Percentiles rank a stretch among this genome's conserved stretches.
These are phyloP conservation scores for Pyrenophora graminea DNA, from an alignment of 2,329 filamentous ascomycete genomes.

Conservation along the genomic window DNA sequence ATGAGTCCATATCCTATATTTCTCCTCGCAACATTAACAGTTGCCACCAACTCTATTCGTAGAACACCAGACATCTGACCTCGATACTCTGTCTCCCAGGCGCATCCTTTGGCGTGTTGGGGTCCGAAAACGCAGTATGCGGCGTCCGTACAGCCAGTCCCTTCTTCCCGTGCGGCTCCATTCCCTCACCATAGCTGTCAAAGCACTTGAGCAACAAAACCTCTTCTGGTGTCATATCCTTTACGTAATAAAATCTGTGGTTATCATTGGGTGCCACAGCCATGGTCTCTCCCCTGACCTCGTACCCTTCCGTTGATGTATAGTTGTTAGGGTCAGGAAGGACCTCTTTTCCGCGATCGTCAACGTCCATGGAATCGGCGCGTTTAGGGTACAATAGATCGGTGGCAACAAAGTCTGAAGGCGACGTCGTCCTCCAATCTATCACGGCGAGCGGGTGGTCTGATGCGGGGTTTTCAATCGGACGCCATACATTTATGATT, in stretches of 20 bases:
- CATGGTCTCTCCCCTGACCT: constrained; percentile 66
- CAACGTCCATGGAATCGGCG: constrained; percentile 47
- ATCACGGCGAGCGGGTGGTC: constrained; percentile 71
- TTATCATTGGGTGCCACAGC: constrained; percentile 60
- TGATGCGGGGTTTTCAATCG: constrained; percentile 66
- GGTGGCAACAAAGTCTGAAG: constrained; percentile 63
- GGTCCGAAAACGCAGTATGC: constrained; percentile 68
- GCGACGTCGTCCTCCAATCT: constrained; percentile 63
- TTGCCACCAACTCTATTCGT: constrained; percentile 47
- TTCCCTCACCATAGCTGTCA: constrained; percentile 51
- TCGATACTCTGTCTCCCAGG: constrained; percentile 65
- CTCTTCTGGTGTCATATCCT: constrained; percentile 66
- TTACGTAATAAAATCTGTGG: constrained; percentile 68
- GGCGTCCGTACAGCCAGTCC: constrained; percentile 57
- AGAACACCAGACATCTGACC: constrained; percentile 66
- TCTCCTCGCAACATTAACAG: neutral
- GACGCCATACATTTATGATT: constrained; percentile 73
- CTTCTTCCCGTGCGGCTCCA: constrained; percentile 43
- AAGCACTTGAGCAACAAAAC: constrained; percentile 59
- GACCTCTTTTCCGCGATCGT: constrained; percentile 63
- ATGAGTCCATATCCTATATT: neutral
- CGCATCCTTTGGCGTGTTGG: constrained; percentile 56
- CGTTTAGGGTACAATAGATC: constrained; percentile 64
- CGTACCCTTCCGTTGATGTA: constrained; percentile 63
- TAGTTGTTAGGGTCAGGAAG: constrained; percentile 54